Base-by-base conservation (phyloP, 768 basidiomycete genomes). In the Coprinopsis sp. region DNA sequence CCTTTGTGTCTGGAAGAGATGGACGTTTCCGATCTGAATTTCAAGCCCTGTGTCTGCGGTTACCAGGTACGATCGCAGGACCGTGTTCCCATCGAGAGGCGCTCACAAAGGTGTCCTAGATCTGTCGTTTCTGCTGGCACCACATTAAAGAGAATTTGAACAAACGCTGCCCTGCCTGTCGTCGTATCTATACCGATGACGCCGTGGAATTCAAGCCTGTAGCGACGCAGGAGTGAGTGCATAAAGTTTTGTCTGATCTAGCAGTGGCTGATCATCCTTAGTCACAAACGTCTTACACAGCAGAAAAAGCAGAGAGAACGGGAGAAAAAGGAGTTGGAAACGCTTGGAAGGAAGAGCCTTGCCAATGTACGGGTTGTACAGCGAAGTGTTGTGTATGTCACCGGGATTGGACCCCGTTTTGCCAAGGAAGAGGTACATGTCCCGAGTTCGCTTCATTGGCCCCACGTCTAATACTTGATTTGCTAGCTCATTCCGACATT, bases 91-190 rank as follows among this genome's bases (percentile, higher is more conserved):
- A 44, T 23, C 27, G 14, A 42, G 7, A n/a, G 13, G 36, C 37
- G 37, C 27, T 54, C 47, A 54, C 33, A 19, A 48, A 39, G 44
- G 51, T 50, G 43, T n/a, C 44, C 38, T 54, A 99, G 96, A 91
- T 99, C 55, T 99, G 96, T 65, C 87, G 92, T 47, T 99, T 99
- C 71, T 99, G 96, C 67, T 98, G 93, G 82, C 91, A 99, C 68
- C 93, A 98, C 69, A 95, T 96, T 76, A 87, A 89, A 71, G 82
- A 90, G 68, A 91, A 96, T 69, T 75, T 95, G 51, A 98, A 98
- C 64, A 85, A 92, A 53, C 84, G 91, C 40, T 99, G 96, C 64
- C 96, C 96, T 30, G 96, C 96, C 16, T 99, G 96, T 69, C 77
- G 96, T 58, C 76, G 94, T 54, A 78, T 87, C 46, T 98, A 97